Base-by-base conservation (phyloP, 2,329 filamentous ascomycete species). In the Cyclaneusma minus region DNA sequence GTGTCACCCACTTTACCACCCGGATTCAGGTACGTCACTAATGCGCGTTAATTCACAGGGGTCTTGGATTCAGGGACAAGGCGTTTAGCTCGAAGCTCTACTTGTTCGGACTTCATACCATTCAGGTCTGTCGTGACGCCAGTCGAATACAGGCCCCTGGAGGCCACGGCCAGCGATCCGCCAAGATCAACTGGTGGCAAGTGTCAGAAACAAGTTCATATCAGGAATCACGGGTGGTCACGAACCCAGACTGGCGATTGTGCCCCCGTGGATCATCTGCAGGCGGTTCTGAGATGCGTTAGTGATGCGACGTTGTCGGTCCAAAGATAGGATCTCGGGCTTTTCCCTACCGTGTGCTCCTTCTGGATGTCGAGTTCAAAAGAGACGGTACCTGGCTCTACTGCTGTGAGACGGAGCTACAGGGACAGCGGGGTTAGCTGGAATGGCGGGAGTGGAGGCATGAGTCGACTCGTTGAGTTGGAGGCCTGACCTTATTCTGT, bases 351-450 rank as follows among this genome's bases (percentile, higher is more conserved):
- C 1, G 78, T 84, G 42, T 85, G 80, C 33, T 83, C 64, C 36
- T 76, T 72, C 27, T 72, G 55, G 33, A 87, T 79, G 35, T 78
- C 65, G 7, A 87, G 55, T 44, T 84, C 78, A 46, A 87, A 84
- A 33, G 79, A 65, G 13, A 87, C 79, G 29, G 59, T 63, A 18
- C 80, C 79, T 1, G 68, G 61, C 4, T 59, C 49, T 3, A 77
- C 79, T 33, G 63, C 59, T 7, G 68, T 68, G 21, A 85, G 56
- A 21, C 73, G 66, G 34, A 87, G 63, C 75, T 84, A 27, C 5
- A 23, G 8, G 9, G 12, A 12, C 10, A 6, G 17, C 39, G 1
- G 22, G 19, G 26, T 18, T 8, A n/a, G 15, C 19, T 21, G 9
- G 11, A 22, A 20, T n/a, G n/a, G n/a, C n/a, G n/a, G n/a, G n/a